These are phyloP conservation scores for Lomentospora prolificans DNA, from an alignment of 2,329 filamentous ascomycete genomes.

Conservation along the genomic window DNA sequence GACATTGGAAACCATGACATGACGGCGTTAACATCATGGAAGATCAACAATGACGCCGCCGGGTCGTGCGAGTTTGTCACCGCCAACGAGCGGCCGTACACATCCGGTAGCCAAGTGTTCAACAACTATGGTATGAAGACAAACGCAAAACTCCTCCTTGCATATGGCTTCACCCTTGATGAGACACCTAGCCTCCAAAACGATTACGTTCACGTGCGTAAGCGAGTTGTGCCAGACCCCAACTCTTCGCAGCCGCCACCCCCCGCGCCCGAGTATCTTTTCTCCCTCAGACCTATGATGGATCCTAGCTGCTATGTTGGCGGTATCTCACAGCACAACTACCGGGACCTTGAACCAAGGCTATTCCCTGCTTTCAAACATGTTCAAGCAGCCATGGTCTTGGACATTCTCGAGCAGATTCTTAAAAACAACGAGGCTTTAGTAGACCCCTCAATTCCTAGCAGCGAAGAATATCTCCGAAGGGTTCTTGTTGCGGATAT, in stretches of 20 bases:
- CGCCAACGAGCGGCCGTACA: conserved; percentile 29
- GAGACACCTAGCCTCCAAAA: conserved; percentile 41
- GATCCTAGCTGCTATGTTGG: conserved; percentile 39
- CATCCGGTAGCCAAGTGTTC: conserved; percentile 45
- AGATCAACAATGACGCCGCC: conserved; percentile 29
- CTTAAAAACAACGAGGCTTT: conserved; percentile 5
- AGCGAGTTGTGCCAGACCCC: conserved; percentile 19
- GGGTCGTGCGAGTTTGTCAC: conserved; percentile 33
- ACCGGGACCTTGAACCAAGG: conserved; percentile 15
- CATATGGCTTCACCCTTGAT: conserved; percentile 51
- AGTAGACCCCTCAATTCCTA: conserved; percentile 10
- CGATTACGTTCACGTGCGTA: conserved; percentile 49
- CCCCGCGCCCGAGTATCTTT: conserved; percentile 33
- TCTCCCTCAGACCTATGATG: conserved; percentile 39
- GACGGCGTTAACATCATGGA: conserved; percentile 49
- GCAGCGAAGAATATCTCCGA: conserved; percentile 18
- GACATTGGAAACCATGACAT: conserved; percentile 66
- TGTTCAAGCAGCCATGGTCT: conserved; percentile 43
- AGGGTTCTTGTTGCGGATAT: conserved; percentile 13
- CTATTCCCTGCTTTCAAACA: conserved; percentile 33
- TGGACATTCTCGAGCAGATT: conserved; percentile 34
- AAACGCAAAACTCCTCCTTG: conserved; percentile 59
- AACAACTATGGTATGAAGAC: conserved; percentile 70
- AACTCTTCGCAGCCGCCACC: background rate
- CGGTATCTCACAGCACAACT: conserved; percentile 26